Evolutionary conservation across 805 yeast genomes (phyloP), one percentile per base, ranked within the genome.

Genomic region (Monosporozyma solicola): DNA sequence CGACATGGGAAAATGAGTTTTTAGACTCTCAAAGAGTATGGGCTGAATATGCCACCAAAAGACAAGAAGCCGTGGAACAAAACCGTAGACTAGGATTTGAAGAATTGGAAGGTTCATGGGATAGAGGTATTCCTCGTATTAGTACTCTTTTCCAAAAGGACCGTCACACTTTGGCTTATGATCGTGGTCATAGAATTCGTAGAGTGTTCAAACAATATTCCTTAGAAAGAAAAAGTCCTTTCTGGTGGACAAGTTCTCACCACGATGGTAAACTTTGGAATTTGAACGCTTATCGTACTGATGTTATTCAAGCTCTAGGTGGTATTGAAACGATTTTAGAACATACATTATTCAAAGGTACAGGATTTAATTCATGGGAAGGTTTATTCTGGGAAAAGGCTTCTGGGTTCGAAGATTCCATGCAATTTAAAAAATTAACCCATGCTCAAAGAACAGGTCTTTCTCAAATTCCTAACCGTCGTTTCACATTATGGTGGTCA

Each of bases 401-500:
- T 0, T 84, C 96, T 29, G 99, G 99, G 0, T 94, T 91, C 66
- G 99, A 94, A 68, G 99, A 94, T 62, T 86, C 96, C 0, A 79
- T 94, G 79, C 92, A 91, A 66, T 87, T 90, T 70, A 90, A 91
- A 68, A 94, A 92, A 66, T 77, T 94, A 60, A 94, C 99, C 1
- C 92, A 92, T 70, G 99, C 99, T 1, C 99, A 94, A 74, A 77
- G 99, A 63, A 85, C 97, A 4, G 99, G 99, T 66, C 77, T 94
- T 58, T 87, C 95, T 64, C 99, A 94, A 72, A 92, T 94, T 63
- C 99, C 99, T 3, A 94, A 94, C 66, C 84, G 99, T 67, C 79
- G 99, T 47, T 94, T 94, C 66, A 94, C 99, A 0, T 73, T 94
- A 32, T 94, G 99, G 99, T 94, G 99, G 99, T 90, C 97, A 0